phyloP scores from a whole-genome alignment of 495 filamentous ascomycete species.

The Podospora tetraspora region DNA sequence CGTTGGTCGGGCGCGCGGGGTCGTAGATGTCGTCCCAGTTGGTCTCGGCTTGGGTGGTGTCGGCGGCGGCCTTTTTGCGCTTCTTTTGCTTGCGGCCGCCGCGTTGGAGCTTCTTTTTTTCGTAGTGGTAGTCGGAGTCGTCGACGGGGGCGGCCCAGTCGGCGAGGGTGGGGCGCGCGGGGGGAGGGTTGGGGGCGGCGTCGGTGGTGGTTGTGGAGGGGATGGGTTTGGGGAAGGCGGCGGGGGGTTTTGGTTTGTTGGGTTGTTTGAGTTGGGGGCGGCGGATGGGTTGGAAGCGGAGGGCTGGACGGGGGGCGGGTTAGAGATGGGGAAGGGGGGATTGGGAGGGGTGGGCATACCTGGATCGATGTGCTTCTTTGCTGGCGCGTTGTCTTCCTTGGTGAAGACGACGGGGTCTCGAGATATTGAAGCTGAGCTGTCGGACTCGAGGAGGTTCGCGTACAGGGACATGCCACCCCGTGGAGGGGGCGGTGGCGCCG shows the following conservation, averaged over 20 bases:
- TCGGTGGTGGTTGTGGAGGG: slow-evolving; percentile 16
- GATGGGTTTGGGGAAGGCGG: slow-evolving; percentile 42
- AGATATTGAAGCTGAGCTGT: slow-evolving; percentile 60
- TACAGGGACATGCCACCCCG: slow-evolving; percentile 49
- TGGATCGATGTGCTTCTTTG: slow-evolving; percentile 71
- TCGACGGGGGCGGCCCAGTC: slow-evolving; percentile 73
- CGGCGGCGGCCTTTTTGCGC: slow-evolving; percentile 71
- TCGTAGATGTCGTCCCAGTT: slow-evolving; percentile 96
- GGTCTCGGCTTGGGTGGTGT: slow-evolving; percentile 46
- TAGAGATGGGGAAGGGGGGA: neutral
- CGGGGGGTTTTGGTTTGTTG: slow-evolving; percentile 65
- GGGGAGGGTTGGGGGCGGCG: slow-evolving; percentile 15
- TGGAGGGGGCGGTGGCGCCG: slow-evolving; percentile 18
- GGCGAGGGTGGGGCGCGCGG: slow-evolving; percentile 66
- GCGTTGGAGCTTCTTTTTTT: slow-evolving; percentile 58
- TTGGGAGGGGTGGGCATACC: slow-evolving; percentile 46
- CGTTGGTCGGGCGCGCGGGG: slow-evolving; percentile 74
- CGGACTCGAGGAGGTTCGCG: slow-evolving; percentile 50
- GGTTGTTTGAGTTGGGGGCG: slow-evolving; percentile 61
- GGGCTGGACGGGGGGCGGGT: slow-evolving; percentile 46
- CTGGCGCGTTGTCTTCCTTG: slow-evolving; percentile 50
- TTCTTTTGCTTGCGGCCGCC: slow-evolving; percentile 70
- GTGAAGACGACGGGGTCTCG: slow-evolving; percentile 76
- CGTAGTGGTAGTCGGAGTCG: slow-evolving; percentile 53
- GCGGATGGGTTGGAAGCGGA: slow-evolving; percentile 78